These are phyloP conservation scores for Berberis vulgaris DNA, from an alignment of 164 flowering plant genomes.

Conservation along the genomic window DNA sequence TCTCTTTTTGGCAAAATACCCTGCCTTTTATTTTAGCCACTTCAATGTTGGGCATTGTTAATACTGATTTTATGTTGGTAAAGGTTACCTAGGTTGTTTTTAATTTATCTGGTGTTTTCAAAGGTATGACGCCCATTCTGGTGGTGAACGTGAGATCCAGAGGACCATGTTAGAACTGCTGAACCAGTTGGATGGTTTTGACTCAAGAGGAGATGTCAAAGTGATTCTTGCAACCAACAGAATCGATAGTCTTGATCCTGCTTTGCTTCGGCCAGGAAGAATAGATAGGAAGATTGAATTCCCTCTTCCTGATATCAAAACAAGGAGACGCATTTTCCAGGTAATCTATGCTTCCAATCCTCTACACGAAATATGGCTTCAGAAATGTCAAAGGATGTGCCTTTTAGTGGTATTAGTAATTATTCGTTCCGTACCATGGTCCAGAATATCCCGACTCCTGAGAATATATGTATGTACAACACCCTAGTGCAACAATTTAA, in stretches of 20 bases:
- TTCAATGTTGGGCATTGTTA: too few species aligned
- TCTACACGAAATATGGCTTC: not conserved
- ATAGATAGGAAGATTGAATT: conserved; percentile 91
- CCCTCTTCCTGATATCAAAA: conserved; percentile 92
- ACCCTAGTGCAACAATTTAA: too few species aligned
- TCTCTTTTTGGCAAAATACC: not conserved
- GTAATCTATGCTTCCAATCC: conserved; percentile 18
- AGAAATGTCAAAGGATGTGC: not conserved
- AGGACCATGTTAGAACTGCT: conserved; percentile 91
- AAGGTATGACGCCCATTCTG: conserved; percentile 97
- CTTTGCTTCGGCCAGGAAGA: conserved; percentile 90
- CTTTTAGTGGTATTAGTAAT: too few species aligned
- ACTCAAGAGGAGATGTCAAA: conserved; percentile 92
- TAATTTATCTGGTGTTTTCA: not conserved
- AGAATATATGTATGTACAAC: too few species aligned
- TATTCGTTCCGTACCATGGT: too few species aligned
- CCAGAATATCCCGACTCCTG: too few species aligned
- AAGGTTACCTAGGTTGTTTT: not conserved
- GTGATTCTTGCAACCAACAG: conserved; percentile 93
- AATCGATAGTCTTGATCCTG: conserved; percentile 93
- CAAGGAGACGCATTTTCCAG: conserved; percentile 94
- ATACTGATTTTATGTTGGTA: not conserved
- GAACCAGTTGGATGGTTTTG: conserved; percentile 96
- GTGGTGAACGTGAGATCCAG: conserved; percentile 97
- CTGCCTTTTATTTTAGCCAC: too few species aligned